phyloP scores from a whole-genome alignment of 2,329 filamentous ascomycete genomes.

The Aspergillus oerlinghausenensis region DNA sequence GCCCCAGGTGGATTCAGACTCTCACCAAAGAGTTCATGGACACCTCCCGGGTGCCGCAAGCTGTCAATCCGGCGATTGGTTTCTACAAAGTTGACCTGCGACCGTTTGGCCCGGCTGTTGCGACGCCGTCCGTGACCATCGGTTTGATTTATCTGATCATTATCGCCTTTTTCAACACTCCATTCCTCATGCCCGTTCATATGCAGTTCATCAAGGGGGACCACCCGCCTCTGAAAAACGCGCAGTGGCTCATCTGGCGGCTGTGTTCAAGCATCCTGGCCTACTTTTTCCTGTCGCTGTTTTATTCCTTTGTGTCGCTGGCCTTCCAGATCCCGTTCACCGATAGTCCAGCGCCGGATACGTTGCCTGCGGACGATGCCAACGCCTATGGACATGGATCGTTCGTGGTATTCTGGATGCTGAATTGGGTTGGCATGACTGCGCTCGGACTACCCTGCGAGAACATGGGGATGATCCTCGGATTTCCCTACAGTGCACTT shows the following conservation, averaged over 20 bases:
- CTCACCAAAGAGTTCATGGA: conserved; percentile 36
- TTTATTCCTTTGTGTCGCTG: conserved; percentile 60
- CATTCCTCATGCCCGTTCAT: conserved; percentile 62
- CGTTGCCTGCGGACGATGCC: conserved; percentile 43
- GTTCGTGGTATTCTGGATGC: conserved; percentile 60
- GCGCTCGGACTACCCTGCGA: conserved; percentile 61
- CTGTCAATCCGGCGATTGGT: conserved; percentile 52
- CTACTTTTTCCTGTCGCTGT: conserved; percentile 59
- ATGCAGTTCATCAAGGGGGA: conserved; percentile 51
- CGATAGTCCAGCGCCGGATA: conserved; percentile 44
- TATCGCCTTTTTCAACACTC: conserved; percentile 62
- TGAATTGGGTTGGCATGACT: conserved; percentile 60
- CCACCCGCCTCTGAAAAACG: conserved; percentile 55
- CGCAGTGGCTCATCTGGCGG: conserved; percentile 56
- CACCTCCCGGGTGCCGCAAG: conserved; percentile 48
- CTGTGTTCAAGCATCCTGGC: conserved; percentile 52
- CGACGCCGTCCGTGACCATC: conserved; percentile 57
- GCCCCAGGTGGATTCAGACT: conserved; percentile 35
- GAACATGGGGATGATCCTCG: conserved; percentile 60
- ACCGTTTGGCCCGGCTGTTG: conserved; percentile 53
- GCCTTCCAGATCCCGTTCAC: conserved; percentile 61
- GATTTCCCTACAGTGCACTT: conserved; percentile 56
- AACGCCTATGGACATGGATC: conserved; percentile 54
- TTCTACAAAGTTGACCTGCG: conserved; percentile 56
- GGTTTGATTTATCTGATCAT: conserved; percentile 65